Conservation (phyloP, 1,284 basidiomycete genomes). For the Pseudozyma hubeiensis region DNA sequence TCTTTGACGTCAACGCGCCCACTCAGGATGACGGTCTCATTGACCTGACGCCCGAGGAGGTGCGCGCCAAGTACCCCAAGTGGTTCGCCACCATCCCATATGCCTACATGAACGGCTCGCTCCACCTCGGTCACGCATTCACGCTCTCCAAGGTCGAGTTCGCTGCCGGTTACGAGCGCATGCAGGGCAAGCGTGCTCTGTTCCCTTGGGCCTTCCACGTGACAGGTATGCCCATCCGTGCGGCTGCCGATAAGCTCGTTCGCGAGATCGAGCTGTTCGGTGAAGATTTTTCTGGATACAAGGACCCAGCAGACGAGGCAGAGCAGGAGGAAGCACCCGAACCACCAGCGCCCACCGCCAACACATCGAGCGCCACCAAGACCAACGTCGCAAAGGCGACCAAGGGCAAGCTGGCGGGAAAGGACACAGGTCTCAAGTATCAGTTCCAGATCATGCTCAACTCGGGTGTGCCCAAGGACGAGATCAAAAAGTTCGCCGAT, state of each 20-base stretch:
- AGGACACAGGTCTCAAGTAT: conserved; percentile 92
- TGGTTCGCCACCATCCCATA: conserved; percentile 94
- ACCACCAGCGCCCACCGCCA: conserved; percentile 44
- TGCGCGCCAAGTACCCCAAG: conserved; percentile 81
- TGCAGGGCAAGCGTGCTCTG: conserved; percentile 92
- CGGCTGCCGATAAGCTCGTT: conserved; percentile 95
- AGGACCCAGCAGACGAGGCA: conserved; percentile 71
- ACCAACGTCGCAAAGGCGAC: conserved; percentile 77
- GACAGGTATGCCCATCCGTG: conserved; percentile 99
- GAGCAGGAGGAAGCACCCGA: conserved; percentile 64
- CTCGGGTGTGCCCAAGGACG: conserved; percentile 79
- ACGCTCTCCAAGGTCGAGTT: conserved; percentile 99
- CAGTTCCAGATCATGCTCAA: conserved; percentile 99
- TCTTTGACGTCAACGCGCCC: conserved; percentile 87
- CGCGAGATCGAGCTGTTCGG: conserved; percentile 98
- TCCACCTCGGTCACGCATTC: conserved; percentile 98
- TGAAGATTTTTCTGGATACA: conserved; percentile 83
- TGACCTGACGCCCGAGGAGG: conserved; percentile 61
- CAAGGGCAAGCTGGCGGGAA: conserved; percentile 94
- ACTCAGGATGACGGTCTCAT: conserved; percentile 54
- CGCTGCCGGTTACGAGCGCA: conserved; percentile 91
- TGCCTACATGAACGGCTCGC: conserved; percentile 94
- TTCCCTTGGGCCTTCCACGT: conserved; percentile 96
- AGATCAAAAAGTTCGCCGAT: conserved; percentile 97
- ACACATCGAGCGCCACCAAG: conserved; percentile 55